Evolutionary conservation across 768 basidiomycete genomes (phyloP), one percentile per base, ranked within the genome.

Genomic region (Boletus pseudo-olivaceus): DNA sequence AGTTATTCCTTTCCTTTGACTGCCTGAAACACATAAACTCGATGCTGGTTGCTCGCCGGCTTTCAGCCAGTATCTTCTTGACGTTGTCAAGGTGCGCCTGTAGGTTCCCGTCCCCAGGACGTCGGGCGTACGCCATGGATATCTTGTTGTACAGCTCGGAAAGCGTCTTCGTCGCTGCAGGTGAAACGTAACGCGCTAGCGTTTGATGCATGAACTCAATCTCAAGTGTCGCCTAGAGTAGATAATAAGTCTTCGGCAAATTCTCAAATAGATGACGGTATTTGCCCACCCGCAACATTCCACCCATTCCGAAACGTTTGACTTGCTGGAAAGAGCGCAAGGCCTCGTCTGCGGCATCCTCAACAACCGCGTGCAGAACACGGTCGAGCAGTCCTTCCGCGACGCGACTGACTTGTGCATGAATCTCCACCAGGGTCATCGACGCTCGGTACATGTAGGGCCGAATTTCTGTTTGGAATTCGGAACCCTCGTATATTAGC

Each of bases 151-250:
- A 99, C 49, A 98, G 78, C 54, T 96, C 90, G 30, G 92, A 88
- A 27, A 99, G 82, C 46, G 85, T 91, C 65, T 85, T 84, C 34
- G 89, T 88, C 14, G 96, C 92, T 7, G 78, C 65, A 1, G 85
- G 77, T 15, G 90, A 88, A 50, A 98, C 89, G 67, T 96, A 95
- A 61, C 90, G 86, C 30, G 87, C 84, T 39, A 99, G 76, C 7
- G 91, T 93, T 74, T 98, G 97, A 71, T 99, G 96, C 78, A 98
- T 86, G 76, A 98, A 98, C 74, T 98, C 97, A 61, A 98, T 97
- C 72, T 98, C 96, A 27, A 99, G 85, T 5, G 97, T 98, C 14
- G 97, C 97, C 94, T 98, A 68, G 6, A n/a, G 17, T n/a, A 5
- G 14, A n/a, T 5, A 5, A 40, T 54, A 4, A 57, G 35, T 29